Conservation (phyloP, 169 alveolate genomes). For the Amoebophrya sp. region DNA sequence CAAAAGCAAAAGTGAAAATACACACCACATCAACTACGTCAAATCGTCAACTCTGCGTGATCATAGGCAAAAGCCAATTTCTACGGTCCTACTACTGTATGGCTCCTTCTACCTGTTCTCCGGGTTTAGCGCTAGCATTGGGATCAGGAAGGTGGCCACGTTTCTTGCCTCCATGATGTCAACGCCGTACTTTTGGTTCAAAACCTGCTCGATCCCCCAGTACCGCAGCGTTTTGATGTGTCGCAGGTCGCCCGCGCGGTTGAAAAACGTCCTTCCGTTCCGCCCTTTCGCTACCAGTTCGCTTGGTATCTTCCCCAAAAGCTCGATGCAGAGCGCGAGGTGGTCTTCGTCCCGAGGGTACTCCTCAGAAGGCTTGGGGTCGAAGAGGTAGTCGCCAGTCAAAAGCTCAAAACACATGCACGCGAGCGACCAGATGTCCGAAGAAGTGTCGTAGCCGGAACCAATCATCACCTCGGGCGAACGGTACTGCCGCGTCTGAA, state of each 20-base stretch:
- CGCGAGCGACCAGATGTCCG: constrained; percentile 92
- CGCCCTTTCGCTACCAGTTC: neutral
- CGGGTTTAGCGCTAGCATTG: neutral
- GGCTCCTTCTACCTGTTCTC: neutral
- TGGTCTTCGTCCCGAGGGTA: constrained; percentile 70
- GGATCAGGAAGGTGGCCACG: neutral
- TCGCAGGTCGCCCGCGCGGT: constrained; percentile 48
- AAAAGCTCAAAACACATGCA: constrained; percentile 89
- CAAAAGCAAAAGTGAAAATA: no score
- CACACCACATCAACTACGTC: no score
- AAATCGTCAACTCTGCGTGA: no score
- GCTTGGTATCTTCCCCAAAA: constrained; percentile 55
- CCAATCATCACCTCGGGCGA: constrained; percentile 78
- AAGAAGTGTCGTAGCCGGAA: constrained; percentile 48
- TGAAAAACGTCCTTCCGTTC: constrained; percentile 42
- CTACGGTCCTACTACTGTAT: no score
- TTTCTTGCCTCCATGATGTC: neutral
- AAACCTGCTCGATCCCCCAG: constrained; percentile 32
- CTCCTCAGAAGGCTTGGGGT: constrained; percentile 75
- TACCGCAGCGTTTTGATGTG: constrained; percentile 47
- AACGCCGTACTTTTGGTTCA: neutral
- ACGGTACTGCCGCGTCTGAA: constrained; percentile 90
- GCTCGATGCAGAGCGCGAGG: constrained; percentile 76
- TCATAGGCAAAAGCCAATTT: no score
- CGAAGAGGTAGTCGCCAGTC: constrained; percentile 93